Percentiles rank a stretch among this genome's conserved stretches.
Conservation (phyloP, 495 filamentous ascomycete genomes). For the Trichocladium antarcticum region DNA sequence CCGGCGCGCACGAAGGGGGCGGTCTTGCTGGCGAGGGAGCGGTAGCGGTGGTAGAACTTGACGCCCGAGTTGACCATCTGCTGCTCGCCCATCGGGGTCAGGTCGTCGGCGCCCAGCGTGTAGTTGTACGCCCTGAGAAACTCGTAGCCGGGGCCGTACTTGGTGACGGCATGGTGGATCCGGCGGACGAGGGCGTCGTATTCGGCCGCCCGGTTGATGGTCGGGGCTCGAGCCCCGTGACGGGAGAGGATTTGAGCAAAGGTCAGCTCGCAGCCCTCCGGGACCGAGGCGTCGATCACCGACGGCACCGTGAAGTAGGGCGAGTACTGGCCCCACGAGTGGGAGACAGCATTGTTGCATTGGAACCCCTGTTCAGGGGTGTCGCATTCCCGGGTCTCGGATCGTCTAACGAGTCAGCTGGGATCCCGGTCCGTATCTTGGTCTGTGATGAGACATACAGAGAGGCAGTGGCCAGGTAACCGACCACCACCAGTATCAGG, state of each 20-base stretch:
- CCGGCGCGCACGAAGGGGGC: constrained; percentile 63
- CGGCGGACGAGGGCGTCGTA: constrained; percentile 48
- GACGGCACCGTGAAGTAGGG: constrained; percentile 67
- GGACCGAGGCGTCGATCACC: constrained; percentile 44
- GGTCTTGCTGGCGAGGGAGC: constrained; percentile 37
- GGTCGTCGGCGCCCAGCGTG: constrained; percentile 59
- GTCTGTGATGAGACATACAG: constrained; percentile 5
- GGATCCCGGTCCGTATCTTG: too few relatives aligned
- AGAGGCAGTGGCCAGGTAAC: neutral
- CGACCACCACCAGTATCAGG: constrained; percentile 2
- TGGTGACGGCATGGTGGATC: constrained; percentile 47
- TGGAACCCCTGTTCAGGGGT: constrained; percentile 51
- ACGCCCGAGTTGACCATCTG: constrained; percentile 64
- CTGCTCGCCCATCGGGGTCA: constrained; percentile 60
- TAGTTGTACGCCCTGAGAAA: constrained; percentile 64
- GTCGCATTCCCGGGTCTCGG: constrained; percentile 37
- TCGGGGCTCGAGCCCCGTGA: constrained; percentile 78
- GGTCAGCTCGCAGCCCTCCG: constrained; percentile 54
- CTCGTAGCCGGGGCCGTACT: constrained; percentile 45
- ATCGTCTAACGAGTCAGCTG: neutral
- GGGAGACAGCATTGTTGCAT: constrained; percentile 42
- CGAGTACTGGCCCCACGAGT: constrained; percentile 78
- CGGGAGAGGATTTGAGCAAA: constrained; percentile 71
- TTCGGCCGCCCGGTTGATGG: constrained; percentile 43
- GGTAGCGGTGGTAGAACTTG: constrained; percentile 63